Conservation (phyloP, 1,284 basidiomycete genomes). For the Ceratobasidium sp. region DNA sequence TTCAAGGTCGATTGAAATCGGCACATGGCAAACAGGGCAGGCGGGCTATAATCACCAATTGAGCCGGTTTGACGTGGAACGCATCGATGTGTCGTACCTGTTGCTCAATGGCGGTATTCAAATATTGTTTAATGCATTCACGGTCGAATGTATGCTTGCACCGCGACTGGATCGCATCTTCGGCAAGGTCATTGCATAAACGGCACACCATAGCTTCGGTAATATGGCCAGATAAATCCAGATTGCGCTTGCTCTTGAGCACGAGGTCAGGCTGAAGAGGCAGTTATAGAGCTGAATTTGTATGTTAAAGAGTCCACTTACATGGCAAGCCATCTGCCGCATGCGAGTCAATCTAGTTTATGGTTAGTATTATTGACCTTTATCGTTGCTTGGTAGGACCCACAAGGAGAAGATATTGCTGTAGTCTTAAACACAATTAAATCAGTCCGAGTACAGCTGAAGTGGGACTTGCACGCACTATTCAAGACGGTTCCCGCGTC, state of each 20-base stretch:
- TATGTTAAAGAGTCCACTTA: constrained; percentile 37
- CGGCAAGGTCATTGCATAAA: constrained; percentile 95
- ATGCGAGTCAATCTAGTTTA: constrained; percentile 74
- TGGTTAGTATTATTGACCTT: constrained; percentile 14
- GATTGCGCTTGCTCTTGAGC: constrained; percentile 81
- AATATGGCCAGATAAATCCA: constrained; percentile 62
- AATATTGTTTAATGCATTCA: constrained; percentile 93
- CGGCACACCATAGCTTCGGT: constrained; percentile 83
- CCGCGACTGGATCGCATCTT: constrained; percentile 92
- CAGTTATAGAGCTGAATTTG: background rate
- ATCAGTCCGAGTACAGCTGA: constrained; percentile 23
- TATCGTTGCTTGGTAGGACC: constrained; percentile 47
- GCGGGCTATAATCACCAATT: constrained; percentile 63
- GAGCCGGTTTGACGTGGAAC: constrained; percentile 12
- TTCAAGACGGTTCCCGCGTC: constrained; percentile 89
- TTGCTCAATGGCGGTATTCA: constrained; percentile 75
- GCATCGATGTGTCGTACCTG: constrained; percentile 56
- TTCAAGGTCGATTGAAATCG: constrained; percentile 93
- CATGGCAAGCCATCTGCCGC: constrained; percentile 94
- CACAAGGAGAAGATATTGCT: constrained; percentile 91
- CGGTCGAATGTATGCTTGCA: constrained; percentile 92
- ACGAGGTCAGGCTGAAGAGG: constrained; percentile 81
- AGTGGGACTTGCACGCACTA: constrained; percentile 61
- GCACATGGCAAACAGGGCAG: constrained; percentile 94
- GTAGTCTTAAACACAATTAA: constrained; percentile 65